Percentiles rank a stretch among this genome's conserved stretches.
These are phyloP conservation scores for Sarcodon aspratus DNA, from an alignment of 768 basidiomycete genomes.

Conservation along the genomic window DNA sequence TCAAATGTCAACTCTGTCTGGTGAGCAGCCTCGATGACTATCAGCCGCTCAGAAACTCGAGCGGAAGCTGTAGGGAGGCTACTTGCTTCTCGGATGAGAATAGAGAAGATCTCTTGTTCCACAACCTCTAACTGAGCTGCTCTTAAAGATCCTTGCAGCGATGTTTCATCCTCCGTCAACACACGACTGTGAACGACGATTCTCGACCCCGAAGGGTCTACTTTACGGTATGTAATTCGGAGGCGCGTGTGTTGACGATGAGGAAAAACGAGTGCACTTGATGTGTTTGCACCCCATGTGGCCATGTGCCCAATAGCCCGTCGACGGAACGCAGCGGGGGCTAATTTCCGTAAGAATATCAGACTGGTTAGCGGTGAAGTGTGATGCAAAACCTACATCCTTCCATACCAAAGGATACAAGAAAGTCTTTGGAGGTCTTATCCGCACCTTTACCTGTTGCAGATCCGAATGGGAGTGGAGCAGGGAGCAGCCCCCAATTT, in stretches of 20 bases:
- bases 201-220: constrained; percentile 20
- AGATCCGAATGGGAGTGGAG: constrained; percentile 63
- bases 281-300: constrained; percentile 27
- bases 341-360: constrained; percentile 24
- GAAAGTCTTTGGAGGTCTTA: constrained; percentile 70
- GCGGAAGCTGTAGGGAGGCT: constrained; percentile 65
- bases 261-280: constrained; percentile 44
- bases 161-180: constrained; percentile 16
- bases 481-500: constrained; percentile 76
- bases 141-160: constrained; percentile 40
- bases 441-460: constrained; percentile 68
- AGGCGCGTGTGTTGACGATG: constrained; percentile 54
- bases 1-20: constrained; percentile 61
- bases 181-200: constrained; percentile 26
- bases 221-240: constrained; percentile 39
- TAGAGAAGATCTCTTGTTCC: constrained; percentile 71
- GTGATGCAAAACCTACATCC: constrained; percentile 47
- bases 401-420: constrained; percentile 72
- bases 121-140: constrained; percentile 61
- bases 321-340: constrained; percentile 49
- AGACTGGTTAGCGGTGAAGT: neutral
- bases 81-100: constrained; percentile 69
- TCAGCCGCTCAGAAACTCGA: constrained; percentile 66
- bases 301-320: constrained; percentile 63
- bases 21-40: constrained; percentile 68